Conservation (phyloP, 495 filamentous ascomycete species). For the Aspergillus avenaceus region DNA sequence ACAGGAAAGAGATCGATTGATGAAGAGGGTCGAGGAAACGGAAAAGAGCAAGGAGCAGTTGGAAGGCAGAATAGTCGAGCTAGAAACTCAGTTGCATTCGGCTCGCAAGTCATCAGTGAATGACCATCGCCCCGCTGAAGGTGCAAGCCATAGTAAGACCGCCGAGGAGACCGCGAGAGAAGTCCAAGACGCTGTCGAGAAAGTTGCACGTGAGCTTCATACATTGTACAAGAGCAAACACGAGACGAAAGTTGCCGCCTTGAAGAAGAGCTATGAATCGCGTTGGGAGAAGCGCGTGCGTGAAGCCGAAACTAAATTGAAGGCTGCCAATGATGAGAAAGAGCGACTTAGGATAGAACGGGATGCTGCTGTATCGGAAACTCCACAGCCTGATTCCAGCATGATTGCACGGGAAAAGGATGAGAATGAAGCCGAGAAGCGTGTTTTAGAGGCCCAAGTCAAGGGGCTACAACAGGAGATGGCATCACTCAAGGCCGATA, state of each 20-base stretch:
- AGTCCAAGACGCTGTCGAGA: slow-evolving; percentile 86
- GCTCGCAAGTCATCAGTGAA: slow-evolving; percentile 48
- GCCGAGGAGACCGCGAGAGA: slow-evolving; percentile 42
- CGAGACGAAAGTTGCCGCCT: slow-evolving; percentile 85
- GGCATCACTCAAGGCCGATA: slow-evolving; percentile 58
- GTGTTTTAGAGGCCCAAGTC: slow-evolving; percentile 57
- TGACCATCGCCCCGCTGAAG: slow-evolving; percentile 9
- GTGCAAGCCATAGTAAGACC: slow-evolving; percentile 7
- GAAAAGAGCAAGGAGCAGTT: slow-evolving; percentile 66
- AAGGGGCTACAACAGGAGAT: slow-evolving; percentile 68
- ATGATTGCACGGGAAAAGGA: slow-evolving; percentile 41
- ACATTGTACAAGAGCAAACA: slow-evolving; percentile 95
- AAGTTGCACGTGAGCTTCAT: slow-evolving; percentile 84
- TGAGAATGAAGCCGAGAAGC: slow-evolving; percentile 47
- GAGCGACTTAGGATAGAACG: slow-evolving; percentile 63
- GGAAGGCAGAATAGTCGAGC: slow-evolving; percentile 51
- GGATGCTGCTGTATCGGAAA: slow-evolving; percentile 60
- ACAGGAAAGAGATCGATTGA: slow-evolving; percentile 68
- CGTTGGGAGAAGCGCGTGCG: slow-evolving; percentile 82
- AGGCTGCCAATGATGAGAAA: slow-evolving; percentile 64
- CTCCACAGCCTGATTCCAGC: slow-evolving; percentile 43
- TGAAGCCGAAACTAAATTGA: slow-evolving; percentile 67
- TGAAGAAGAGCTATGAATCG: slow-evolving; percentile 92
- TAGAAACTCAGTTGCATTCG: slow-evolving; percentile 68
- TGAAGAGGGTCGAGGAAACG: slow-evolving; percentile 65